Evolutionary conservation across 768 basidiomycete species (phyloP).

Genomic region (Cantharellus cinnabarinus): DNA sequence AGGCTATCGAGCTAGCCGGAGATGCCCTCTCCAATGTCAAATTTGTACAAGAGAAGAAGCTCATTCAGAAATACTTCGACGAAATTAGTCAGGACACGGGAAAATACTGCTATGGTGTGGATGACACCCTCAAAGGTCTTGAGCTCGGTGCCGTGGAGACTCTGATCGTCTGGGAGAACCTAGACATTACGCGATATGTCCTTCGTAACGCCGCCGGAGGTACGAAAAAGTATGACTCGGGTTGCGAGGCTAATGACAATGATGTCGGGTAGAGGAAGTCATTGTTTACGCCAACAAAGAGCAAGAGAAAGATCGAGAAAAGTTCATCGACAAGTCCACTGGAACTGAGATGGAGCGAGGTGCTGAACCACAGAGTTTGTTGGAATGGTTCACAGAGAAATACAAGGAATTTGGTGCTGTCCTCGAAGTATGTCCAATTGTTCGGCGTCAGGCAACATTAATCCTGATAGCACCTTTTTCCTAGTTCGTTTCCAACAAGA

Average conservation of each 20-base stretch:
- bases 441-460: neutral
- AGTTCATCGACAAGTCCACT: slow-evolving; percentile 89
- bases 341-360: slow-evolving; percentile 87
- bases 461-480: neutral
- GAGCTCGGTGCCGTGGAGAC: slow-evolving; percentile 96
- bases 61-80: slow-evolving; percentile 97
- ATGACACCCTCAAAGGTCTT: slow-evolving; percentile 87
- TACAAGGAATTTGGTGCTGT: slow-evolving; percentile 96
- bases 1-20: slow-evolving; percentile 93
- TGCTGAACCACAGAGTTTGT: slow-evolving; percentile 59
- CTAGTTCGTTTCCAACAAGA: slow-evolving; percentile 83
- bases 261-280: slow-evolving; percentile 45
- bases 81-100: slow-evolving; percentile 96
- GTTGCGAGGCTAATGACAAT: neutral
- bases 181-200: slow-evolving; percentile 73
- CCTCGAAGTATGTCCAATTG: slow-evolving; percentile 31
- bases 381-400: slow-evolving; percentile 98
- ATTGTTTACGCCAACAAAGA: slow-evolving; percentile 60
- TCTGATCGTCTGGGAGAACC: slow-evolving; percentile 94
- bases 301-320: slow-evolving; percentile 82
- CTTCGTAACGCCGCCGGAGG: slow-evolving; percentile 86
- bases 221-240: slow-evolving; percentile 15
- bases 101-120: slow-evolving; percentile 93
- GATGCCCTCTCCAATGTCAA: slow-evolving; percentile 97
- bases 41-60: slow-evolving; percentile 95